Conservation (phyloP, 345 rosid genomes). For the Salix suchowensis region DNA sequence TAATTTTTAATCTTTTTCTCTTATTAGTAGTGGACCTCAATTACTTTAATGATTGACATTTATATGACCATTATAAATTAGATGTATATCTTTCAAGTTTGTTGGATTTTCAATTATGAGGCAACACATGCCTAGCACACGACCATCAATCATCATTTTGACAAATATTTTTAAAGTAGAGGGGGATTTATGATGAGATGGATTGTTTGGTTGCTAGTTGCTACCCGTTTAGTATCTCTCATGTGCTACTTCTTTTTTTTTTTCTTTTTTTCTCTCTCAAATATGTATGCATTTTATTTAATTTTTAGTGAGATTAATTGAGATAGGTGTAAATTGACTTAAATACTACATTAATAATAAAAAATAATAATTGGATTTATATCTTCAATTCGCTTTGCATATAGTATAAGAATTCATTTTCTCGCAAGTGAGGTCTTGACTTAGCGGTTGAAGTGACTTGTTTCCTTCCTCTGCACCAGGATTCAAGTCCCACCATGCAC, state of each 20-base stretch:
- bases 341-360: too few relatives aligned
- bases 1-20: not conserved
- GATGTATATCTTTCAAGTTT: not conserved
- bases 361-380: not conserved
- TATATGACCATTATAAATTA: not conserved
- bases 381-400: not conserved
- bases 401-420: not conserved
- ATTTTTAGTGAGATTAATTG: too few relatives aligned
- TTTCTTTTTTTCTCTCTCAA: not conserved
- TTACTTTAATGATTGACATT: not conserved
- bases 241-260: not conserved
- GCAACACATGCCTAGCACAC: not conserved
- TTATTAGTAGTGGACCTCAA: not conserved
- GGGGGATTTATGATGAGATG: not conserved
- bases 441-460: too few relatives aligned
- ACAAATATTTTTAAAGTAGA: not conserved
- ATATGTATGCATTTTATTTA: not conserved
- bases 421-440: too few relatives aligned
- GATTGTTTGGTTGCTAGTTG: slow-evolving; percentile 6
- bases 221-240: not conserved
- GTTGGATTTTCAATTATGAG: slow-evolving; percentile 6
- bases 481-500: too few relatives aligned
- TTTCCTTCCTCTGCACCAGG: too few relatives aligned
- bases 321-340: too few relatives aligned
- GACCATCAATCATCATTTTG: not conserved